A percentile compares a stretch with the other conserved stretches of the same genome.
Conservation (phyloP, 108 stramenopile genomes). For the Skeletonema potamos region DNA sequence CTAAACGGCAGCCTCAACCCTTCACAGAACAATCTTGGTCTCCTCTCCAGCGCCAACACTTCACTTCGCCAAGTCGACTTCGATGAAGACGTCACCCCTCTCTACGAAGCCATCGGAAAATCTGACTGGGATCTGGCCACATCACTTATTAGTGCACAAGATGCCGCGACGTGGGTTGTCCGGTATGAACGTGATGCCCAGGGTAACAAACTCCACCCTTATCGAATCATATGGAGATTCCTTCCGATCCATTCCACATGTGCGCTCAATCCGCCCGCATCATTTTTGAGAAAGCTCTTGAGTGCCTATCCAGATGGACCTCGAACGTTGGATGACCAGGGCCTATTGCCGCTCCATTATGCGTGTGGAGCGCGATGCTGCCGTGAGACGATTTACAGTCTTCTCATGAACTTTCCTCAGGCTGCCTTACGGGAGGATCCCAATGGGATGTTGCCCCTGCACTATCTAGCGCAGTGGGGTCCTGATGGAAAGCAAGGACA, state of each 20-base stretch:
- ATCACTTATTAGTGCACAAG: constrained; percentile 19
- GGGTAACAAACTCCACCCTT: constrained; percentile 15
- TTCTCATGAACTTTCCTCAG: constrained; percentile 70
- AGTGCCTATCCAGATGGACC: constrained; percentile 68
- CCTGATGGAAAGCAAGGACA: constrained; percentile 22
- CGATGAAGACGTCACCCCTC: constrained; percentile 67
- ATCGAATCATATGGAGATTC: constrained; percentile 76
- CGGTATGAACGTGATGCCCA: constrained; percentile 50
- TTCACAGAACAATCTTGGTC: neutral
- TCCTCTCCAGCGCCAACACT: constrained; percentile 14
- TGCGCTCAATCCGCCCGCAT: constrained; percentile 69
- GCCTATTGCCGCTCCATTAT: constrained; percentile 84
- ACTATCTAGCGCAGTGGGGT: constrained; percentile 84
- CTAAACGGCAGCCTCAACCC: neutral
- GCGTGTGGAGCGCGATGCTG: constrained; percentile 76
- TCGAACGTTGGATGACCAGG: constrained; percentile 76
- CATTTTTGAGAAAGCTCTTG: constrained; percentile 59
- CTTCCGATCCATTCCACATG: constrained; percentile 82
- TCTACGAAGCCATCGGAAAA: constrained; percentile 78
- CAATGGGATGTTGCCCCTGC: constrained; percentile 82
- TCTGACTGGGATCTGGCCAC: constrained; percentile 68
- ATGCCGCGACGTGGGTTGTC: constrained; percentile 74
- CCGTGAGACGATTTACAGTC: constrained; percentile 63
- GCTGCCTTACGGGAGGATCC: constrained; percentile 67
- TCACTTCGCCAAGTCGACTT: constrained; percentile 65